Percentiles rank a stretch among this genome's conserved stretches.
These are phyloP conservation scores for Trametes villosa DNA, from an alignment of 768 basidiomycete genomes.

Conservation along the genomic window DNA sequence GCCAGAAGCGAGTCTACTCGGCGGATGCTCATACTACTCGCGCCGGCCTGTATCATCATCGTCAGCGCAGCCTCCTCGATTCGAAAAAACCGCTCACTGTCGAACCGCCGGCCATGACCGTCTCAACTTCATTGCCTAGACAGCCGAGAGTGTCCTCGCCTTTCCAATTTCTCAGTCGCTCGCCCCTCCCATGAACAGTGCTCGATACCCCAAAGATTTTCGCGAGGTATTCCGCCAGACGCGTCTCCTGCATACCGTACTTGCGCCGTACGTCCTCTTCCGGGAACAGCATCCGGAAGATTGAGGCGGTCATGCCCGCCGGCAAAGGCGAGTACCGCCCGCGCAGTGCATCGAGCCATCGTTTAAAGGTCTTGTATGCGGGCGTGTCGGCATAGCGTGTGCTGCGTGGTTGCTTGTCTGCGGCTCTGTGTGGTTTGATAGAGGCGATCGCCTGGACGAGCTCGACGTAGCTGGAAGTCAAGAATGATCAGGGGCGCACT, in stretches of 20 bases:
- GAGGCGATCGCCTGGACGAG: slow-evolving; percentile 19
- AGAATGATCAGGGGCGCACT: neutral
- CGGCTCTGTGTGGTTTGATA: slow-evolving; percentile 17
- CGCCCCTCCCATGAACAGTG: slow-evolving; percentile 29
- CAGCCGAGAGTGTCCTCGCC: slow-evolving; percentile 58
- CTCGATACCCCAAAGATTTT: slow-evolving; percentile 42
- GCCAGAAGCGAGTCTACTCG: slow-evolving; percentile 72
- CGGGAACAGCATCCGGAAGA: slow-evolving; percentile 84
- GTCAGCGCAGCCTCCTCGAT: neutral
- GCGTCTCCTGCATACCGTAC: slow-evolving; percentile 74
- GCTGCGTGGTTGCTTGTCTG: slow-evolving; percentile 6
- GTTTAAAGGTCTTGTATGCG: slow-evolving; percentile 21
- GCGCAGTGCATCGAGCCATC: slow-evolving; percentile 28
- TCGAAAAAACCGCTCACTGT: slow-evolving; percentile 36
- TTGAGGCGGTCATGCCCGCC: slow-evolving; percentile 53
- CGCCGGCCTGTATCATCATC: neutral
- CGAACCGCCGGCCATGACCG: slow-evolving; percentile 46
- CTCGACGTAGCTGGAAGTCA: slow-evolving; percentile 19
- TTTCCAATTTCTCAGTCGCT: slow-evolving; percentile 44
- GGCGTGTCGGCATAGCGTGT: slow-evolving; percentile 11
- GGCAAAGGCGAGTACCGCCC: slow-evolving; percentile 24
- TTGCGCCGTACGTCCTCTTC: slow-evolving; percentile 73
- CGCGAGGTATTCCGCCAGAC: slow-evolving; percentile 55
- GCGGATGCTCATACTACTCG: slow-evolving; percentile 41
- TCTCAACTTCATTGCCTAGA: slow-evolving; percentile 67